A percentile compares a stretch with the other conserved stretches of the same genome.
These are phyloP conservation scores for Penicillium robsamsonii DNA, from an alignment of 495 filamentous ascomycete genomes.

Conservation along the genomic window DNA sequence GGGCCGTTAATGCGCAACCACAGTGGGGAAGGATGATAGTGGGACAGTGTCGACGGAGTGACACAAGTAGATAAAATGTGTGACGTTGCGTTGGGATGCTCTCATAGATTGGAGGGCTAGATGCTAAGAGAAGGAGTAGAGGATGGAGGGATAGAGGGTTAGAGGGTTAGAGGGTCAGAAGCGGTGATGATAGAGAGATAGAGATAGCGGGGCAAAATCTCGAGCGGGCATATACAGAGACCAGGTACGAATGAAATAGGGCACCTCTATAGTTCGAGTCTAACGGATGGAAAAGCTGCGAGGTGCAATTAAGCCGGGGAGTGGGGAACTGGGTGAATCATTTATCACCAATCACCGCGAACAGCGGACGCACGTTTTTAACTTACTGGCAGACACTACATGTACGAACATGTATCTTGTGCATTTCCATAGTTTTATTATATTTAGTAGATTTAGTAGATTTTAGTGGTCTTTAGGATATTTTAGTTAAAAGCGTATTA, in stretches of 20 bases:
- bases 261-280: slow-evolving; percentile 11
- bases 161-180: background rate
- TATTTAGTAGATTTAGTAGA: background rate
- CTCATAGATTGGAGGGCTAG: background rate
- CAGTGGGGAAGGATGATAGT: slow-evolving; percentile 26
- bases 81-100: slow-evolving; percentile 7
- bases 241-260: background rate
- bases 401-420: background rate
- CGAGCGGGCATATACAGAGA: background rate
- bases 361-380: slow-evolving; percentile 24
- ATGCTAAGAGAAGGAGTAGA: background rate
- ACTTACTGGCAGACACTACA: slow-evolving; percentile 1
- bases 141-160: background rate
- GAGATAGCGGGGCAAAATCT: background rate
- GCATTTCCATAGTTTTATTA: background rate
- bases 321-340: slow-evolving; percentile 19
- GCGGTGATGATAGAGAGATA: slow-evolving; percentile 1
- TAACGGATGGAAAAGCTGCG: slow-evolving; percentile 13
- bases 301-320: slow-evolving; percentile 20
- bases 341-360: slow-evolving; percentile 25
- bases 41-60: slow-evolving; percentile 19
- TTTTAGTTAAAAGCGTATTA: background rate
- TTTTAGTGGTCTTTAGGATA: background rate
- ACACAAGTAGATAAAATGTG: slow-evolving; percentile 17
- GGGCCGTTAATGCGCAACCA: slow-evolving; percentile 15